Base-by-base conservation (phyloP, 164 flowering plant species). In the Tinospora cordifolia region DNA sequence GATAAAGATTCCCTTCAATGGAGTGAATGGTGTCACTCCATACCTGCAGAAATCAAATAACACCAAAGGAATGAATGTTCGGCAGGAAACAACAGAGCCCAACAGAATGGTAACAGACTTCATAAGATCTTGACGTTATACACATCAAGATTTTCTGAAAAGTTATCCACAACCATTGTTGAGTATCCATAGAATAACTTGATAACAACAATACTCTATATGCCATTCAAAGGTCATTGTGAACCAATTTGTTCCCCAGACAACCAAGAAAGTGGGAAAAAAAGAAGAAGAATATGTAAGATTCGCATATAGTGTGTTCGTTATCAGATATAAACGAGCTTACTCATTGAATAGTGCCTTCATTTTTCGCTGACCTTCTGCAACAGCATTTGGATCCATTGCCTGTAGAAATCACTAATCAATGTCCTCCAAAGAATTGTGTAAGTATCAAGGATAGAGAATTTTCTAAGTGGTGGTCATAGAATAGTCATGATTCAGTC, bases 21-120 rank as follows among this genome's bases (percentile, higher is more conserved):
- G 94, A 74, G 96, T 81, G 57, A 85, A 83, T 47, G 97, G 97
- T 64, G 74, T 80, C 66, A 92, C 96, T 17, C 95, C 95, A 80
- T 87, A 75, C 79, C 98, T 95, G 86, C 80, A 75, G 63, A 26
- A 36, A 68, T 67, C 66, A 70, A 40, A 67, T 68, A 13, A 47
- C 30, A 51, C 49, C 1, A 11, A 62, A 68, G 17, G 49, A 24
- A 73, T 4, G 26, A 58, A 58, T 8, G 38, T 24, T 13, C 11
- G 27, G 8, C n/a, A 17, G 19, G 8, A 62, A 62, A 26, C 38
- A 62, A 26, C 24, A 1, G 24, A 26, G 26, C 63, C 11, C 30
- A 44, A 41, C 22, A 15, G 24, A 69, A 24, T 24, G 40, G 19
- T 8, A 41, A 66, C 44, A 59, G 4, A 44, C 40, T 57, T 58